A percentile compares a stretch with the other conserved stretches of the same genome.
phyloP scores from a whole-genome alignment of 2,329 filamentous ascomycete genomes.

The Mycosphaerelloides madeirae region DNA sequence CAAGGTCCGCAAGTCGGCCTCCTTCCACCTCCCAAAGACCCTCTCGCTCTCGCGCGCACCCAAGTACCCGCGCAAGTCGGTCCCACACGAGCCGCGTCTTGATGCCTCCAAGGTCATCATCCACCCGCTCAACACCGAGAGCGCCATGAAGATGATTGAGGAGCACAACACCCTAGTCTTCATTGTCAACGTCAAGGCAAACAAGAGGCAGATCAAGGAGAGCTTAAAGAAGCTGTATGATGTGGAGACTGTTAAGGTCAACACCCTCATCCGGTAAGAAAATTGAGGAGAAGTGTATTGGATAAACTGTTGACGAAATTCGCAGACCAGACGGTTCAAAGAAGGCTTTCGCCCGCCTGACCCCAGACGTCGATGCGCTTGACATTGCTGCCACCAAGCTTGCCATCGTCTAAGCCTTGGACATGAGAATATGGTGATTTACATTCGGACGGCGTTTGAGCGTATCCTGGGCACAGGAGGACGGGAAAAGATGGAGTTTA shows the following conservation, averaged over 20 bases:
- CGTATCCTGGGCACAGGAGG: conserved; percentile 8
- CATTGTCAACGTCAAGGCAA: conserved; percentile 63
- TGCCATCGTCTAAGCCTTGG: conserved; percentile 73
- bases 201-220: conserved; percentile 99
- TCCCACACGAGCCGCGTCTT: conserved; percentile 82
- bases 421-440: conserved; percentile 16
- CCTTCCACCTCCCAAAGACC: conserved; percentile 97
- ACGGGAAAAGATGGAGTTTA: conserved; percentile 9
- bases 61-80: conserved; percentile 95
- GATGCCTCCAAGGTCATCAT: conserved; percentile 98
- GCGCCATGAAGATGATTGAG: conserved; percentile 99
- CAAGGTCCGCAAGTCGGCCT: conserved; percentile 88
- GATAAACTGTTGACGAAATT: neutral
- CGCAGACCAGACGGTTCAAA: conserved; percentile 86
- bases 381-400: conserved; percentile 99
- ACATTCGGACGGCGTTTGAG: conserved; percentile 29
- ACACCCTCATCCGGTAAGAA: conserved; percentile 88
- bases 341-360: conserved; percentile 97
- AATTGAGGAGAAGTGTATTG: conserved; percentile 25
- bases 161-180: conserved; percentile 92
- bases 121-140: conserved; percentile 99
- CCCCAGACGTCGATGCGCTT: conserved; percentile 92
- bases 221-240: conserved; percentile 99
- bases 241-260: conserved; percentile 97
- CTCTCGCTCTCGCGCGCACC: conserved; percentile 83